Conservation (phyloP, 2,329 filamentous ascomycete genomes). For the Anthostomella pinea region DNA sequence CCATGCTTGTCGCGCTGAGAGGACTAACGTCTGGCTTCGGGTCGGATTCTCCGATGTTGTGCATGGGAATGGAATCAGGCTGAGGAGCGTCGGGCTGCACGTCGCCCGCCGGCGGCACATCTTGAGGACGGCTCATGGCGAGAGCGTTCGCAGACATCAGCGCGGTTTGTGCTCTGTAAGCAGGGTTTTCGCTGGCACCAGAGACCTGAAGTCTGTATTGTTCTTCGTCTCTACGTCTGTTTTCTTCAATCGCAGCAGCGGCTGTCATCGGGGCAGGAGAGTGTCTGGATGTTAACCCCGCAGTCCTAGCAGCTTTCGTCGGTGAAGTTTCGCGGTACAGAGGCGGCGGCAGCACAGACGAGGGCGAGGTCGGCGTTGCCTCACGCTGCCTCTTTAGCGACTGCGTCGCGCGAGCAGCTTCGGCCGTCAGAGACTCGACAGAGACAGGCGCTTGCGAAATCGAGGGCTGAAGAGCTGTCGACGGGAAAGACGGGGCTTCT, state of each 20-base stretch:
- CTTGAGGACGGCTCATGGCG: conserved; percentile 54
- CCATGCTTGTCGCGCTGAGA: conserved; percentile 38
- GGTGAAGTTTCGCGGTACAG: conserved; percentile 46
- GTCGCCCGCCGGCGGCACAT: conserved; percentile 38
- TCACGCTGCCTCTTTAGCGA: conserved; percentile 49
- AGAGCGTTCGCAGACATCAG: conserved; percentile 52
- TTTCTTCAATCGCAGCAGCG: conserved; percentile 53
- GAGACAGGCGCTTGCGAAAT: conserved; percentile 35
- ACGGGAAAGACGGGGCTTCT: conserved; percentile 43
- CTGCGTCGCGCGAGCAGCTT: conserved; percentile 34
- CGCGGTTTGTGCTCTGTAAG: conserved; percentile 51
- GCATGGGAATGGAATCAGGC: conserved; percentile 29
- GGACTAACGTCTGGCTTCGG: conserved; percentile 42
- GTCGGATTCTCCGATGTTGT: conserved; percentile 27
- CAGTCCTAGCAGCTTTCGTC: conserved; percentile 51
- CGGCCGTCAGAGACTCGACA: conserved; percentile 41
- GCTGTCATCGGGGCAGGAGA: conserved; percentile 50
- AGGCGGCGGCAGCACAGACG: conserved; percentile 28
- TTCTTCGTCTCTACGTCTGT: conserved; percentile 47
- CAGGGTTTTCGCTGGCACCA: conserved; percentile 51
- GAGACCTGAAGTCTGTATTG: conserved; percentile 40
- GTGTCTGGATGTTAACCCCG: conserved; percentile 39
- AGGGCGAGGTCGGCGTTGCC: conserved; percentile 41
- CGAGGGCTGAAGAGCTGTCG: conserved; percentile 34
- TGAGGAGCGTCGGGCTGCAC: conserved; percentile 18